A percentile compares a stretch with the other conserved stretches of the same genome.
phyloP scores from a whole-genome alignment of 73 alveolate species.

The Paramecium biaurelia region DNA sequence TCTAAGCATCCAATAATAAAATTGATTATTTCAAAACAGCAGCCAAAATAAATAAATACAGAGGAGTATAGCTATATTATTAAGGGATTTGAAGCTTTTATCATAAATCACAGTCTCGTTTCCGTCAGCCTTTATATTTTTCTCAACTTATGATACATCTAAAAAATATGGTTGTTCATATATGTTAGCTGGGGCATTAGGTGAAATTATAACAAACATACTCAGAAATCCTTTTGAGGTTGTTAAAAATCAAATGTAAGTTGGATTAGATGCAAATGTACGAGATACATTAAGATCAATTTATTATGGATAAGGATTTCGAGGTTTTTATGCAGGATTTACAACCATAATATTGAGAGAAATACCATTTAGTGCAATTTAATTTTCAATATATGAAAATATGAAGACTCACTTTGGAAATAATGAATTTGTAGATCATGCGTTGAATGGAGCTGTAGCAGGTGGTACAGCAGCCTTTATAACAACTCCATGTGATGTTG shows the following conservation, averaged over 20 bases:
- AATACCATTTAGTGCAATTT: slow-evolving; percentile 78
- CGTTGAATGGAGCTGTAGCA: slow-evolving; percentile 62
- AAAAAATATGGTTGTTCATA: slow-evolving; percentile 59
- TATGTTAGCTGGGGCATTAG: slow-evolving; percentile 77
- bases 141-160: slow-evolving; percentile 75
- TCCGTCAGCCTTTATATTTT: slow-evolving; percentile 85
- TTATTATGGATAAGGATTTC: slow-evolving; percentile 58
- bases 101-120: slow-evolving; percentile 72
- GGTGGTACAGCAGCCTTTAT: slow-evolving; percentile 66
- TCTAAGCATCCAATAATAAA: slow-evolving; percentile 62
- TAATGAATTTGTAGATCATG: slow-evolving; percentile 38
- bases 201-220: slow-evolving; percentile 73
- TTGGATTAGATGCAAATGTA: slow-evolving; percentile 71
- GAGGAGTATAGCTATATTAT: slow-evolving; percentile 68
- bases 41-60: slow-evolving; percentile 71
- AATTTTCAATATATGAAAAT: slow-evolving; percentile 83
- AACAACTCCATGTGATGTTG: slow-evolving; percentile 66
- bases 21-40: slow-evolving; percentile 68
- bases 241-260: slow-evolving; percentile 73
- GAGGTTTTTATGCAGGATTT: slow-evolving; percentile 82
- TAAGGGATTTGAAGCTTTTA: neutral
- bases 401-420: slow-evolving; percentile 45
- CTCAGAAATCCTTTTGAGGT: slow-evolving; percentile 86
- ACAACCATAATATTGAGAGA: slow-evolving; percentile 75
- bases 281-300: slow-evolving; percentile 66